Percentiles rank a stretch among this genome's conserved stretches.
These are phyloP conservation scores for Penicillium vulpinum DNA, from an alignment of 2,329 filamentous ascomycete species.

Conservation along the genomic window DNA sequence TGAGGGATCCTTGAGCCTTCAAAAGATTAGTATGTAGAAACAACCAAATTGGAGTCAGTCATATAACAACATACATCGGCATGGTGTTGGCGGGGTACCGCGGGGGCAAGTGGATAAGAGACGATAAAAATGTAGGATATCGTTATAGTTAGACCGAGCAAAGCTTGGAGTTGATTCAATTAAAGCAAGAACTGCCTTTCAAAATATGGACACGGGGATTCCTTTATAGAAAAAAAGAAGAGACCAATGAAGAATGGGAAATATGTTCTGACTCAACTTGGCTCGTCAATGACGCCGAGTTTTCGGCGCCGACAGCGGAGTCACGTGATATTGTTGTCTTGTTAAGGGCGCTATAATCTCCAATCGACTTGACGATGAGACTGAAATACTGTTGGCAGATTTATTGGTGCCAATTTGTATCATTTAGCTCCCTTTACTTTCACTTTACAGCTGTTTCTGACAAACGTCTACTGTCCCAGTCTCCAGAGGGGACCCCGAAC, in stretches of 20 bases:
- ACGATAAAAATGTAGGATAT: background rate
- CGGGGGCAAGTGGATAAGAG: constrained; percentile 23
- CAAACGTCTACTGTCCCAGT: background rate
- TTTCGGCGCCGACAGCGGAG: constrained; percentile 30
- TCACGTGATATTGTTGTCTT: constrained; percentile 19
- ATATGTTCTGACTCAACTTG: constrained; percentile 25
- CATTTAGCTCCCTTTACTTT: background rate
- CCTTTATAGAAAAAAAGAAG: constrained; percentile 6
- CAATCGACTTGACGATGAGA: background rate
- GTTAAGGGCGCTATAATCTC: background rate
- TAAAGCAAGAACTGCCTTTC: constrained; percentile 1
- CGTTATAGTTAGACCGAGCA: background rate
- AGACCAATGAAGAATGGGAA: constrained; percentile 22
- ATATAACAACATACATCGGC: constrained; percentile 39
- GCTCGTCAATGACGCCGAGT: constrained; percentile 25
- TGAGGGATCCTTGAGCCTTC: constrained; percentile 51
- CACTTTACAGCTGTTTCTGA: background rate
- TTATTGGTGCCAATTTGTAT: background rate
- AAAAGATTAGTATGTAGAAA: constrained; percentile 8
- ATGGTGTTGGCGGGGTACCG: constrained; percentile 32
- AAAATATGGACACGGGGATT: constrained; percentile 1
- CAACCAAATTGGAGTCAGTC: background rate
- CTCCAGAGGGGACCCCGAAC: background rate
- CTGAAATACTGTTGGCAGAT: background rate
- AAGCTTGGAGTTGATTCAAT: background rate